phyloP scores from a whole-genome alignment of 2,329 filamentous ascomycete species.

The Daldinia eschscholtzii region DNA sequence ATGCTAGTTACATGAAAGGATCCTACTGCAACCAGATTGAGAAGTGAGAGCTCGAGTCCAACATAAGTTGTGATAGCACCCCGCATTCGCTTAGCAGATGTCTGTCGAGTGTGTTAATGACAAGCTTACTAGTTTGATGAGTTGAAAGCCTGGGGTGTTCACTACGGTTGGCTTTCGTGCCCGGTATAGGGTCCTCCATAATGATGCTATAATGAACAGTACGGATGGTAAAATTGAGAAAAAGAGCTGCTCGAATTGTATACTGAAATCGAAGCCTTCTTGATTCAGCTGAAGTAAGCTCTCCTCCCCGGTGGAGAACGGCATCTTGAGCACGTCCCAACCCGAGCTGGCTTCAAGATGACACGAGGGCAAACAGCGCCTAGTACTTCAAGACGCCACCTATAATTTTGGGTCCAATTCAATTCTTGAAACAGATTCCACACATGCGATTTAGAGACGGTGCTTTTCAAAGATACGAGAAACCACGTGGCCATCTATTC shows the following conservation, averaged over 20 bases:
- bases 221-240: slow-evolving; percentile 1
- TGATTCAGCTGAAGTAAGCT: slow-evolving; percentile 1
- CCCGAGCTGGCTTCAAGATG: neutral
- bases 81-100: neutral
- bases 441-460: neutral
- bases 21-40: neutral
- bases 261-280: neutral
- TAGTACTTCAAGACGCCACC: too few relatives aligned
- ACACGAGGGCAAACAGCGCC: too few relatives aligned
- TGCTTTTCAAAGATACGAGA: neutral
- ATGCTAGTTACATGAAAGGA: neutral
- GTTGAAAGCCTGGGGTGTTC: neutral
- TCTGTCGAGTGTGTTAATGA: neutral
- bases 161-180: neutral
- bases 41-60: neutral
- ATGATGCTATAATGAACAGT: neutral
- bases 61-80: neutral
- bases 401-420: too few relatives aligned
- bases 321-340: slow-evolving; percentile 27
- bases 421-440: neutral
- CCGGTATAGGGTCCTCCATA: neutral
- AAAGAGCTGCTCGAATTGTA: slow-evolving; percentile 1
- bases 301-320: neutral
- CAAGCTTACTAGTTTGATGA: neutral
- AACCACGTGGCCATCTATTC: neutral